Evolutionary conservation across 192 early-diverging fungal species (phyloP).

Genomic region (Rhizophagus prolifer): DNA sequence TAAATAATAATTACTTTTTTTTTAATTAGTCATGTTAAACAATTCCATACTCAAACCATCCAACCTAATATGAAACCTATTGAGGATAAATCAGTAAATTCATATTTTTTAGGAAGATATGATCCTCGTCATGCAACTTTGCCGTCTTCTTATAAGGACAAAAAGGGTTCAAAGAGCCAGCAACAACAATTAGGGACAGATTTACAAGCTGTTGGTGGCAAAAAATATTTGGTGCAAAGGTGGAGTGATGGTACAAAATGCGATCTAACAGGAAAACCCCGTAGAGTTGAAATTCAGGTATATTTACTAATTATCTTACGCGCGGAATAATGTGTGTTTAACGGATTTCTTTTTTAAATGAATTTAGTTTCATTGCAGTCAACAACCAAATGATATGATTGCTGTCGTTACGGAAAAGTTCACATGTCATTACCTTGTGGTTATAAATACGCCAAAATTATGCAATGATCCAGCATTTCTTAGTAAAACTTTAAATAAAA

Average conservation of each 20-base stretch:
- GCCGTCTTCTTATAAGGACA: constrained; percentile 29
- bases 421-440: constrained; percentile 74
- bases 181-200: constrained; percentile 31
- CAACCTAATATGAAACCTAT: constrained; percentile 5
- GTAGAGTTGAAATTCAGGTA: constrained; percentile 73
- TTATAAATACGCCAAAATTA: constrained; percentile 72
- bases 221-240: constrained; percentile 63
- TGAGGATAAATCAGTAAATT: constrained; percentile 22
- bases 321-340: not conserved
- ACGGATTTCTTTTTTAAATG: not conserved
- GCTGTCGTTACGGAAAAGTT: constrained; percentile 61
- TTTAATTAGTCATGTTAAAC: constrained; percentile 47
- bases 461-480: constrained; percentile 65
- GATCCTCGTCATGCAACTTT: constrained; percentile 18
- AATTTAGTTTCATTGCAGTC: constrained; percentile 75
- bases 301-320: not conserved
- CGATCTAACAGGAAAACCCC: constrained; percentile 65
- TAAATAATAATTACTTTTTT: not conserved
- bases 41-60: constrained; percentile 50
- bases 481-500: constrained; percentile 37
- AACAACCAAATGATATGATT: constrained; percentile 59
- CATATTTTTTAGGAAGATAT: constrained; percentile 35
- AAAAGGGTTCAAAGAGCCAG: not conserved
- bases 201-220: constrained; percentile 45
- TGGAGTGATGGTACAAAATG: constrained; percentile 78